Evolutionary conservation across 225 moss, liverwort and hornwort species (phyloP).

Genomic region (Marchantia paleacea): DNA sequence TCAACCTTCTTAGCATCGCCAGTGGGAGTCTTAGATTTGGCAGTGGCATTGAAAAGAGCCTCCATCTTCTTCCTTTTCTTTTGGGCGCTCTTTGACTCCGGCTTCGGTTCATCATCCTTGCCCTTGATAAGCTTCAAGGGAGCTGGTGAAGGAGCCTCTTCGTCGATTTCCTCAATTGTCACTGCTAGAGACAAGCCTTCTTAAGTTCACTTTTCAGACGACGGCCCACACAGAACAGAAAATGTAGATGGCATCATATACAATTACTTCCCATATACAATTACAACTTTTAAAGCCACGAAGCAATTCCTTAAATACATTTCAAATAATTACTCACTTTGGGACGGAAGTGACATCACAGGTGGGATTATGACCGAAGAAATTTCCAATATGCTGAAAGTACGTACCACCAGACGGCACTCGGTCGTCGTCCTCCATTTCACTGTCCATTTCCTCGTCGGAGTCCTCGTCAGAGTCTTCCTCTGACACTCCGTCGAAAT

Average conservation of each 20-base stretch:
- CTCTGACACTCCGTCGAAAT: constrained; percentile 36
- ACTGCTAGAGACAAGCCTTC: constrained; percentile 20
- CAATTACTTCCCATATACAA: too few species aligned
- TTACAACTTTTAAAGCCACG: too few species aligned
- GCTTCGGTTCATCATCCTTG: background rate
- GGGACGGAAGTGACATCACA: background rate
- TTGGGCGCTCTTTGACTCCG: constrained; percentile 4
- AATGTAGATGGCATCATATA: too few species aligned
- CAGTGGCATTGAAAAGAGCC: background rate
- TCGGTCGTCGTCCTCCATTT: background rate
- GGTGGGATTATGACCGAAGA: too few species aligned
- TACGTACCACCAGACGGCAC: constrained; percentile 19
- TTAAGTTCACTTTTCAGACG: too few species aligned
- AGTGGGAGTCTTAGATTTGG: background rate
- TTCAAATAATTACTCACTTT: background rate
- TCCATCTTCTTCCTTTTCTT: constrained; percentile 38
- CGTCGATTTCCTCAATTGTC: constrained; percentile 37
- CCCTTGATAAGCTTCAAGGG: background rate
- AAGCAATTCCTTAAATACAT: too few species aligned
- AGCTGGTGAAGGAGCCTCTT: constrained; percentile 15
- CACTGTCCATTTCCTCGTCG: constrained; percentile 31
- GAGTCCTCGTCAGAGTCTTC: constrained; percentile 21
- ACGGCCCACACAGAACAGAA: too few species aligned
- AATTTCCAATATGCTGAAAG: background rate
- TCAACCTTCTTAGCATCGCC: background rate